These are phyloP conservation scores for Fusarium nisikadoi DNA, from an alignment of 2,329 filamentous ascomycete genomes.

Conservation along the genomic window DNA sequence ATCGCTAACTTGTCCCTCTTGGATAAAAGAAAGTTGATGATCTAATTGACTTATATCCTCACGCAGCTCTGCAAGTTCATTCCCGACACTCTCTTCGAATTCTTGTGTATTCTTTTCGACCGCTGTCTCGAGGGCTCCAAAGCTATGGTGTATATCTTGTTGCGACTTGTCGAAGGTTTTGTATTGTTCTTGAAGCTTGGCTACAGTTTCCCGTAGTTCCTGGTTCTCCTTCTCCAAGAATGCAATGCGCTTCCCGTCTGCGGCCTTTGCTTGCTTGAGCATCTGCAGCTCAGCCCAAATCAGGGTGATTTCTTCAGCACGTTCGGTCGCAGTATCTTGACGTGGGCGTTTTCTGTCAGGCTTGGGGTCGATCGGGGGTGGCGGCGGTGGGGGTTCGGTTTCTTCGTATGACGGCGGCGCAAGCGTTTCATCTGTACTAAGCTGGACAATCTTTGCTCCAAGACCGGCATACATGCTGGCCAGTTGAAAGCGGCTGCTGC, in stretches of 20 bases:
- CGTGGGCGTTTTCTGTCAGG: constrained; percentile 11
- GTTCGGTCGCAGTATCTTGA: not conserved
- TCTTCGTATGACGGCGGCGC: constrained; percentile 6
- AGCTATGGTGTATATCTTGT: not conserved
- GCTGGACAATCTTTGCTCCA: constrained; percentile 17
- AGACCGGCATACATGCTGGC: constrained; percentile 24
- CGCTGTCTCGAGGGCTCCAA: not conserved
- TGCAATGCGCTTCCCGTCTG: not conserved
- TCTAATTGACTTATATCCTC: constrained; percentile 7
- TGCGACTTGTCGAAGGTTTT: not conserved
- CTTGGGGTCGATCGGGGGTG: constrained; percentile 1
- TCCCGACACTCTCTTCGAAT: not conserved
- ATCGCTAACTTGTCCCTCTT: not conserved
- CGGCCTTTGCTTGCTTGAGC: not conserved
- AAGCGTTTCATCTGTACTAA: not conserved
- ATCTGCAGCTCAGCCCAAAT: not conserved
- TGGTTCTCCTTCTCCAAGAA: not conserved
- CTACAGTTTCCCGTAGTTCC: not conserved
- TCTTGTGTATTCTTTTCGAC: not conserved
- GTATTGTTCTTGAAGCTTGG: not conserved
- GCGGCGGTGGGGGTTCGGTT: not conserved
- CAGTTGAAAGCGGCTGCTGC: constrained; percentile 8
- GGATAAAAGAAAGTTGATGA: not conserved
- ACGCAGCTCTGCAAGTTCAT: constrained; percentile 6
- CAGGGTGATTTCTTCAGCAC: not conserved